Evolutionary conservation across 2,329 filamentous ascomycete genomes (phyloP).

Genomic region (Lachnellula hyalina): DNA sequence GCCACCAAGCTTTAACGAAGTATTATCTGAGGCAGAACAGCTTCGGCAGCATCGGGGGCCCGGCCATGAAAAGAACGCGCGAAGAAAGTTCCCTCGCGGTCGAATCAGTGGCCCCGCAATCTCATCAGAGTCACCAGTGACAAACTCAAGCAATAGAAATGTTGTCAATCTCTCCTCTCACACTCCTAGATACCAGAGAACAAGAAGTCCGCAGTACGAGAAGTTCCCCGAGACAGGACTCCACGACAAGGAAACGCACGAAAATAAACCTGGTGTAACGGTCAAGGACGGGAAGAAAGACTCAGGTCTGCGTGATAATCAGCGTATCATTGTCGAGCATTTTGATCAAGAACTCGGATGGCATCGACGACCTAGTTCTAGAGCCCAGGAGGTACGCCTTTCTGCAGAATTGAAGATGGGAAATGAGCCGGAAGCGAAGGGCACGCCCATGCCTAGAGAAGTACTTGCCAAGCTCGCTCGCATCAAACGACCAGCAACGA

Average conservation of each 20-base stretch:
- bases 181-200: neutral
- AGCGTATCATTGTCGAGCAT: slow-evolving; percentile 10
- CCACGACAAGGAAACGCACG: neutral
- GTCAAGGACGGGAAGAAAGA: neutral
- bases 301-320: neutral
- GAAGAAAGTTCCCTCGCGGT: neutral
- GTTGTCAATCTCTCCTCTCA: neutral
- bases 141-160: neutral
- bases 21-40: neutral
- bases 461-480: slow-evolving; percentile 22
- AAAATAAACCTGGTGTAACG: neutral
- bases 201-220: neutral
- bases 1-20: neutral
- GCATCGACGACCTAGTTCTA: slow-evolving; percentile 6
- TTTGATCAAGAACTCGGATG: slow-evolving; percentile 14
- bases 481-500: slow-evolving; percentile 22
- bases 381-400: neutral
- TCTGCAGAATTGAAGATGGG: neutral
- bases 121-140: neutral
- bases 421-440: neutral
- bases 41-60: neutral
- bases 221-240: neutral
- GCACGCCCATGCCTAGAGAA: slow-evolving; percentile 14
- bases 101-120: neutral
- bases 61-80: neutral